Evolutionary conservation across 805 yeast species (phyloP), one percentile per base, ranked within the genome.

Genomic region (Metschnikowia shivogae): DNA sequence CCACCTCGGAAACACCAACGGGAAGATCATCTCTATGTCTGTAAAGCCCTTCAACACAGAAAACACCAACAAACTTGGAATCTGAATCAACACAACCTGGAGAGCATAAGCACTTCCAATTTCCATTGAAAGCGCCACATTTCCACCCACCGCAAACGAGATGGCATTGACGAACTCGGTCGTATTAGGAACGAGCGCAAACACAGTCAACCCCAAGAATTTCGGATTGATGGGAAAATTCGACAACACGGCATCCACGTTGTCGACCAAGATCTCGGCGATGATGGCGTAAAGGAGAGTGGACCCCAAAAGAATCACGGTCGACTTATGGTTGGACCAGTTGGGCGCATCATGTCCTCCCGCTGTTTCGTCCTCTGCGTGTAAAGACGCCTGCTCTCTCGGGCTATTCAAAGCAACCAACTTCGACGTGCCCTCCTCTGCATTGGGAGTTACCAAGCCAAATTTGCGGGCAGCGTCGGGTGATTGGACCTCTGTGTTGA

Each of bases 91-190:
- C 55, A 96, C 92, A 12, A 93, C 99, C 64, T 93, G 99, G 47
- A 93, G 73, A 0, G 96, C 99, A 62, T 93, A 93, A 0, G 99
- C 99, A 50, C 95, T 83, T 48, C 99, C 99, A 64, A 93, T 93
- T 62, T 93, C 99, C 96, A 93, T 87, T 2, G 96, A 87, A 37
- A 93, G 71, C 0, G 99, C 96, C 44, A 93, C 96, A 55, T 93
- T 93, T 1, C 99, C 99, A 55, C 92, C 82, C 55, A 89, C 81
- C 0, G 99, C 99, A 70, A 93, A 93, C 22, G 97, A 89, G 46
- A 93, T 90, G 57, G 98, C 99, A 65, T 93, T 93, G 47, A 93
- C 76, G 58, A 93, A 93, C 67, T 93, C 99, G 0, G 99, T 93
- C 6, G 98, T 89, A 60, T 90, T 93, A 10, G 99, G 99, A 24